phyloP scores from a whole-genome alignment of 2,329 filamentous ascomycete species.

The Colletotrichum plurivorum region DNA sequence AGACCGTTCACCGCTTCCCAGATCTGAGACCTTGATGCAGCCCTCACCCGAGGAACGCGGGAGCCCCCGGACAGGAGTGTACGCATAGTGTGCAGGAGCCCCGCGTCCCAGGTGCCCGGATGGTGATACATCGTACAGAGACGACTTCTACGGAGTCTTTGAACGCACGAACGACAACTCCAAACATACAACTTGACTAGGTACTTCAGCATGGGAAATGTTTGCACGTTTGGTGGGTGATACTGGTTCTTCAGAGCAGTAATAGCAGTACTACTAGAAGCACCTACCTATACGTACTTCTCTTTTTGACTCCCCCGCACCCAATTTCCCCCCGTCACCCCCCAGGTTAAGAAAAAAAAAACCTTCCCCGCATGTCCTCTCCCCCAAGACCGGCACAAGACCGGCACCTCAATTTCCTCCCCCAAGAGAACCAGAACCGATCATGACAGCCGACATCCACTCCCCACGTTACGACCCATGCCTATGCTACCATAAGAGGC shows the following conservation, averaged over 20 bases:
- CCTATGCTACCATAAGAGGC: conserved; percentile 23
- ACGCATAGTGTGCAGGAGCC: too few relatives aligned
- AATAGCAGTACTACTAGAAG: too few relatives aligned
- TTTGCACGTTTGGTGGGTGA: not conserved
- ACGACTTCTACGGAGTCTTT: too few relatives aligned
- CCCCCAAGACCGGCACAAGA: not conserved
- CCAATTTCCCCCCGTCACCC: not conserved
- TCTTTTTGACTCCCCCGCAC: conserved; percentile 6
- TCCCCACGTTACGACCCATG: conserved; percentile 15
- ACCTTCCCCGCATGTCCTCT: conserved; percentile 17
- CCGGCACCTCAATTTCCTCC: conserved; percentile 4
- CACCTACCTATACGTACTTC: not conserved
- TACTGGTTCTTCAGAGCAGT: conserved; percentile 5
- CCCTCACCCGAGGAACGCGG: too few relatives aligned
- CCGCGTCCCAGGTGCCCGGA: too few relatives aligned
- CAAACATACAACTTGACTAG: too few relatives aligned
- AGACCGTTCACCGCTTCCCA: not conserved
- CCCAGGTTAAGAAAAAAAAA: not conserved
- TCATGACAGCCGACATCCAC: conserved; percentile 31
- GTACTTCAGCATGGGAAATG: too few relatives aligned
- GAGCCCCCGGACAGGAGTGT: too few relatives aligned
- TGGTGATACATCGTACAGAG: too few relatives aligned
- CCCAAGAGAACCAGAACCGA: not conserved
- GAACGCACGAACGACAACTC: too few relatives aligned
- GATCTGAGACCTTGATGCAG: too few relatives aligned